These are phyloP conservation scores for Mortierella sp. DNA, from an alignment of 371 early-diverging fungal genomes.

Conservation along the genomic window DNA sequence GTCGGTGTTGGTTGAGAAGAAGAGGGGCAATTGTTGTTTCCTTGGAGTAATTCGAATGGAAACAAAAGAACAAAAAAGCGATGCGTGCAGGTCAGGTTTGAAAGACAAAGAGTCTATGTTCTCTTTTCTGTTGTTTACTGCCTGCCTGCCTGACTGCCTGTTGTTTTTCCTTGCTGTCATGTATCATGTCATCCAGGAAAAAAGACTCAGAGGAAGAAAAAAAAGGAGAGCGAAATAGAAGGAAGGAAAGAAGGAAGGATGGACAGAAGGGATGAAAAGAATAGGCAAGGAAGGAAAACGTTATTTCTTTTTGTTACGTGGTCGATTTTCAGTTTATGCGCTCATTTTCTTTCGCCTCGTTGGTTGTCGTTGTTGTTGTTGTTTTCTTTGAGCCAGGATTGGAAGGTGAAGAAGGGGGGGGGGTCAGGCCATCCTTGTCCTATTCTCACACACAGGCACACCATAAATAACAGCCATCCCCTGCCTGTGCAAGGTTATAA, in stretches of 20 bases:
- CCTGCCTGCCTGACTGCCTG: background rate
- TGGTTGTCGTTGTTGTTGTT: background rate
- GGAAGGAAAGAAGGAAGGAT: background rate
- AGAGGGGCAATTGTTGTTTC: background rate
- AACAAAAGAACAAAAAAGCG: background rate
- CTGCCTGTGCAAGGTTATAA: background rate
- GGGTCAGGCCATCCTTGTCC: constrained; percentile 1
- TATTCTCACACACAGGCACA: background rate
- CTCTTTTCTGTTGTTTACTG: background rate
- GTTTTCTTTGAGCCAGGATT: background rate
- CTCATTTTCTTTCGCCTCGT: background rate
- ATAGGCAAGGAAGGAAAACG: background rate
- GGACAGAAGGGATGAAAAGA: background rate
- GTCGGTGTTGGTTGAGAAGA: background rate
- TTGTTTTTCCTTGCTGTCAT: background rate
- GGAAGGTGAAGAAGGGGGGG: background rate
- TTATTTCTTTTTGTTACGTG: background rate
- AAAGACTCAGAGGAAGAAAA: background rate
- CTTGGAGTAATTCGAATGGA: background rate
- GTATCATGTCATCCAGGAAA: background rate
- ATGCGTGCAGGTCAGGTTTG: background rate
- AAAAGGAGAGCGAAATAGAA: background rate
- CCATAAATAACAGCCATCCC: background rate
- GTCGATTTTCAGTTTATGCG: constrained; percentile 3
- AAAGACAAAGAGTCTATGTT: background rate